Evolutionary conservation across 2,329 filamentous ascomycete genomes (phyloP), one percentile per base, ranked within the genome.

Genomic region (Aspergillus alliaceus): DNA sequence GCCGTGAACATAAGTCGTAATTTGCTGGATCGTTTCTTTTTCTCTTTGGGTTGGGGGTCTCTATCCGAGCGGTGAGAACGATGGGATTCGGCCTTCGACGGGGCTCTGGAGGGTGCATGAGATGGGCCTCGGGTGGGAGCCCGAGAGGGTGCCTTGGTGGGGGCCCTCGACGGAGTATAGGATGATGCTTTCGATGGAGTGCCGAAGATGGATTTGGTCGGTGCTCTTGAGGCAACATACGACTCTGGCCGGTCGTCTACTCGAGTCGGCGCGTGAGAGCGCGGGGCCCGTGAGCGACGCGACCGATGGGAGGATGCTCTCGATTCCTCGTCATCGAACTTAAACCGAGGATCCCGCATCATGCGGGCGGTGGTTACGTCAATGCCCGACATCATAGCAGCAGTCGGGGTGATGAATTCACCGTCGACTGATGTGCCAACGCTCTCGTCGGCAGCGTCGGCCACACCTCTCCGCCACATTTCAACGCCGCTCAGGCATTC

Each of bases 371-470:
- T 75, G 22, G 66, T 72, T 22, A 75, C 61, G 40, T 73, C 69
- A 37, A 79, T 72, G 8, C 78, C 75, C 12, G 78, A 80, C 70
- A 80, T 76, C 15, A 72, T 72, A 2, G 77, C 78, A 2, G 85
- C 86, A 3, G 77, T 78, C 0, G 84, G 84, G 3, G 85, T 88
- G 69, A 88, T 83, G 69, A 86, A 86, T 66, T 88, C 86, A 55
- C 85, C 85, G 51, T 88, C 86, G 12, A 87, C 85, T 27, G 82
- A 86, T 4, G 84, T 87, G 24, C 82, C 84, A 6, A 78, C 63
- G 63, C 81, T 84, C 7, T 74, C 68, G 5, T 79, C 81, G 60
- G 82, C 81, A 15, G 77, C 76, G 54, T 87, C 85, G 4, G 84
- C 82, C 42, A 88, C 86, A 20, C 86, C 86, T 31, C 86, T 80